These are phyloP conservation scores for Yueomyces sp. DNA, from an alignment of 805 yeast species.

Conservation along the genomic window DNA sequence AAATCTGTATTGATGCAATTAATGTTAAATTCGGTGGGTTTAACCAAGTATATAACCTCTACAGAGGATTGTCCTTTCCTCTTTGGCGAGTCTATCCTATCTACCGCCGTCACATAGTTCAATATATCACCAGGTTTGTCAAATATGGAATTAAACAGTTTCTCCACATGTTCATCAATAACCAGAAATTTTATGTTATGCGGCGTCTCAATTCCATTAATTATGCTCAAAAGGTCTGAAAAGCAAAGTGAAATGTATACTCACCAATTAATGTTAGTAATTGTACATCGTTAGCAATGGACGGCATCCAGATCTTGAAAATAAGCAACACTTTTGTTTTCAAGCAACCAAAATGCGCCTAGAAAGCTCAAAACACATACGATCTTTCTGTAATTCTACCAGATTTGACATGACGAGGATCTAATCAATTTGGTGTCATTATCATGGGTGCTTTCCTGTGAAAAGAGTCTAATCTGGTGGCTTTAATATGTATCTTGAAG, in stretches of 20 bases:
- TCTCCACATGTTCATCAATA: slow-evolving; percentile 42
- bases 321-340: too few species aligned
- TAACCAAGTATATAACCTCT: slow-evolving; percentile 70
- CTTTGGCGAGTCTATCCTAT: slow-evolving; percentile 39
- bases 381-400: neutral
- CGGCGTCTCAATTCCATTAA: slow-evolving; percentile 30
- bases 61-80: slow-evolving; percentile 50
- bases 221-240: slow-evolving; percentile 19
- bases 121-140: slow-evolving; percentile 30
- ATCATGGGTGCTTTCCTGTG: too few species aligned
- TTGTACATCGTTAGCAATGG: neutral
- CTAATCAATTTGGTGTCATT: too few species aligned
- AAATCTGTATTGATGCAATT: slow-evolving; percentile 73
- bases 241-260: neutral
- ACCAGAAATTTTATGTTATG: slow-evolving; percentile 38
- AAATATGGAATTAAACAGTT: slow-evolving; percentile 34
- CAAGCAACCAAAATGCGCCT: too few species aligned
- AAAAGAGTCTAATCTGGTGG: too few species aligned
- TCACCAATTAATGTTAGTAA: neutral
- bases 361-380: neutral
- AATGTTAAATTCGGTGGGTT: slow-evolving; percentile 52
- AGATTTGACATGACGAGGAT: neutral
- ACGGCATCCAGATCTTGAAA: too few species aligned
- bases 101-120: slow-evolving; percentile 48
- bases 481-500: too few species aligned